Percentiles rank a stretch among this genome's conserved stretches.
Conservation (phyloP, 129 eudicot genomes). For the Tanacetum coccineum region DNA sequence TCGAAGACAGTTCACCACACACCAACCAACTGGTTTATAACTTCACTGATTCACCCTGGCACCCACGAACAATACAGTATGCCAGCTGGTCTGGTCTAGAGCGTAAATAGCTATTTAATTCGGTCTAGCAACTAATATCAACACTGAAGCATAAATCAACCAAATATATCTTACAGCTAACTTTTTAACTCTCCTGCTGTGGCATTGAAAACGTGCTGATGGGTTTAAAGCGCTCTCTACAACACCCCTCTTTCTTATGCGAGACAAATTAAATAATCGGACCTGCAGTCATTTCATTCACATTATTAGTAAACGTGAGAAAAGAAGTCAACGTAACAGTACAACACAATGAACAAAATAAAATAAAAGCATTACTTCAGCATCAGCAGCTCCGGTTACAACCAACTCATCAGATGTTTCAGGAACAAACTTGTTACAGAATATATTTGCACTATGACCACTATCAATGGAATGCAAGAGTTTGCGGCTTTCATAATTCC, state of each 20-base stretch:
- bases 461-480: slow-evolving; percentile 76
- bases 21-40: background rate
- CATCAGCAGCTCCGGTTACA: slow-evolving; percentile 92
- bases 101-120: background rate
- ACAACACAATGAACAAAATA: slow-evolving; percentile 11
- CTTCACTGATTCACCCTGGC: background rate
- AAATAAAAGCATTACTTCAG: slow-evolving; percentile 53
- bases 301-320: slow-evolving; percentile 16
- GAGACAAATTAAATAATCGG: slow-evolving; percentile 77
- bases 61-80: background rate
- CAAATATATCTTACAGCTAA: slow-evolving; percentile 62
- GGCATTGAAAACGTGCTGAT: slow-evolving; percentile 78
- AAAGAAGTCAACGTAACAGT: background rate
- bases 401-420: slow-evolving; percentile 91
- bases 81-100: background rate
- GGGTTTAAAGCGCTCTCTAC: slow-evolving; percentile 52
- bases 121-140: background rate
- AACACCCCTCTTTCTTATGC: slow-evolving; percentile 37
- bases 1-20: too few relatives aligned
- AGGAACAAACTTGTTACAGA: slow-evolving; percentile 90
- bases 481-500: slow-evolving; percentile 67
- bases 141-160: background rate
- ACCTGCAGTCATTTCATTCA: slow-evolving; percentile 43
- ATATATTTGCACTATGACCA: slow-evolving; percentile 84
- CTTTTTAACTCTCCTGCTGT: slow-evolving; percentile 90